Evolutionary conservation across 306 rosid genomes (phyloP).

Genomic region (Pachyrhizus erosus): DNA sequence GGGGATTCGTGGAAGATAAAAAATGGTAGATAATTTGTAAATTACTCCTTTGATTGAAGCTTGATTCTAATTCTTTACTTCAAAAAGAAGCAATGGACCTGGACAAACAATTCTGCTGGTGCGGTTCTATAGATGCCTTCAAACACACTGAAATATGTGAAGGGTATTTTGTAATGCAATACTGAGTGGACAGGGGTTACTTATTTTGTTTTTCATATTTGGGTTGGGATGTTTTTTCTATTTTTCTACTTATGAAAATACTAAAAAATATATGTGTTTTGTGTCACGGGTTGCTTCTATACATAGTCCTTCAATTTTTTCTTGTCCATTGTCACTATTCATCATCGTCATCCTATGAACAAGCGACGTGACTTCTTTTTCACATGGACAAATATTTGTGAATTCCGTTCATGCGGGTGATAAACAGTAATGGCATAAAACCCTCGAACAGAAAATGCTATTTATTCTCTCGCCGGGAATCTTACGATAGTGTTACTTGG

Average conservation of each 20-base stretch:
- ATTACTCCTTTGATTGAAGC: conserved; percentile 35
- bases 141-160: conserved; percentile 27
- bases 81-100: conserved; percentile 37
- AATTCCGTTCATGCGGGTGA: neutral
- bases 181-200: neutral
- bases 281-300: neutral
- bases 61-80: conserved; percentile 50
- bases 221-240: neutral
- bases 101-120: conserved; percentile 37
- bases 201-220: neutral
- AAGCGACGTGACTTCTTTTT: neutral
- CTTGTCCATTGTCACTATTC: neutral
- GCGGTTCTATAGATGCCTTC: conserved; percentile 5
- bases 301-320: neutral
- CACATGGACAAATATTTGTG: neutral
- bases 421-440: neutral
- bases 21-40: conserved; percentile 37
- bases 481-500: neutral
- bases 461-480: conserved; percentile 18
- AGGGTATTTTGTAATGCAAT: neutral
- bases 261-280: neutral
- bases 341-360: neutral
- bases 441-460: neutral
- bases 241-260: neutral
- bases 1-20: conserved; percentile 20